Base-by-base conservation (phyloP, 2,329 filamentous ascomycete species). In the Claviceps purpurea region DNA sequence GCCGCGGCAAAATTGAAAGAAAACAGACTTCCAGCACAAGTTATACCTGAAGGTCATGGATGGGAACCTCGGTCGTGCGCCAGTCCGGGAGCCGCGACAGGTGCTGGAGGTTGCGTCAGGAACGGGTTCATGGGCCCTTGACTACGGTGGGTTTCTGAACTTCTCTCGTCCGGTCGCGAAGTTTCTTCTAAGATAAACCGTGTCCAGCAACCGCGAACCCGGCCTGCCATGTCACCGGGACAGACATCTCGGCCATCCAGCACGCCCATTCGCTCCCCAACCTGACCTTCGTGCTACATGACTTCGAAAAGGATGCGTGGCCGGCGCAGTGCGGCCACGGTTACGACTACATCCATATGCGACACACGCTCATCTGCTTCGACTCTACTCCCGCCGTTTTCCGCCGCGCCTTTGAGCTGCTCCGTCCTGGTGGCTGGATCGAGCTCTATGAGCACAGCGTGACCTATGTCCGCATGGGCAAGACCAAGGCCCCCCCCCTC, bases 291-390 rank as follows among this genome's bases (percentile, higher is more conserved):
- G 64, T 78, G 50, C 67, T 80, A 38, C 76, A 80, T 56, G 78
- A 81, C 56, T 64, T 72, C 26, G 75, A 55, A 22, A 24, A 77
- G 56, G 70, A 76, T 52, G 66, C 72, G 1, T 82, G 78, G 78
- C 63, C 72, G 3, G 63, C 56, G 18, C 26, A 70, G 6, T 4
- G 14, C 4, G 4, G 70, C 53, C 57, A 67, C 1, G 64, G 73
- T 48, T 80, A 79, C 60, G 76, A 80, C 63, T 76, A 73, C 57
- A 73, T 81, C 51, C 75, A 79, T 60, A 64, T 68, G 40, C 70
- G 77, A 24, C 68, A 73, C 49, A 70, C 81, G 62, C 68, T 70
- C 2, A 70, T 70, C n/a, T 73, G 72, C 53, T 73, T 81, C 50
- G 61, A 66, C 8, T 70, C 79, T 57, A 76, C 73, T 68, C 69